Percentiles rank a stretch among this genome's conserved stretches.
phyloP scores from a whole-genome alignment of 495 filamentous ascomycete species.

The Penicillium canescens region DNA sequence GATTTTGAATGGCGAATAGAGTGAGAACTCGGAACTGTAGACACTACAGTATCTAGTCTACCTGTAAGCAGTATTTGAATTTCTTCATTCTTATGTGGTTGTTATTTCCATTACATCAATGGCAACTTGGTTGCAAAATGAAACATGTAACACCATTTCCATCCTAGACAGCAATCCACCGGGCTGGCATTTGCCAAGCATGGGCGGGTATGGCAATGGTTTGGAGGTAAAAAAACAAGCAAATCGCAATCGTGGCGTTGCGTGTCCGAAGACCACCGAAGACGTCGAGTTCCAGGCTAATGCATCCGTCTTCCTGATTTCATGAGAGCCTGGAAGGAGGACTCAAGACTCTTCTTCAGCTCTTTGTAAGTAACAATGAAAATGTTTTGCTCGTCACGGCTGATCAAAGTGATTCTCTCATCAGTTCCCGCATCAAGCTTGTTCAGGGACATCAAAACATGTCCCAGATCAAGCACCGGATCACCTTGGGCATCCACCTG shows the following conservation, averaged over 20 bases:
- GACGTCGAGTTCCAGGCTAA: slow-evolving; percentile 12
- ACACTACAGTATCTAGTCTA: no score
- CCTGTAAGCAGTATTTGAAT: slow-evolving; percentile 4
- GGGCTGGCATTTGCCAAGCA: neutral
- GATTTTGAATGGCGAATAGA: no score
- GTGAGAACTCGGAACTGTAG: no score
- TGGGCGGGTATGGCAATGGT: neutral
- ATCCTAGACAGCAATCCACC: slow-evolving; percentile 1
- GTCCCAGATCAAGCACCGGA: slow-evolving; percentile 78
- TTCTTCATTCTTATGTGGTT: slow-evolving; percentile 27
- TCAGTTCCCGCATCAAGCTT: slow-evolving; percentile 90
- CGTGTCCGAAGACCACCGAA: neutral
- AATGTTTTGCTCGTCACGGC: slow-evolving; percentile 81
- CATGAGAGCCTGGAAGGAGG: slow-evolving; percentile 76
- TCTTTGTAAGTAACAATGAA: slow-evolving; percentile 88
- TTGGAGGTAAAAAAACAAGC: neutral
- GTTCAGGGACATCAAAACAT: slow-evolving; percentile 80
- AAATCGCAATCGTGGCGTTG: neutral
- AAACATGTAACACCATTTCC: slow-evolving; percentile 2
- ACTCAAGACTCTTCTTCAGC: slow-evolving; percentile 73
- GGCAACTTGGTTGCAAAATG: slow-evolving; percentile 4
- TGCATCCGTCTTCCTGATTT: slow-evolving; percentile 54
- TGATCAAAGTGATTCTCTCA: slow-evolving; percentile 82
- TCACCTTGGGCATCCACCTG: slow-evolving; percentile 82
- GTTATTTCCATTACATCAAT: slow-evolving; percentile 20